Base-by-base conservation (phyloP, 2,329 filamentous ascomycete genomes). In the Dendryphion nanum region DNA sequence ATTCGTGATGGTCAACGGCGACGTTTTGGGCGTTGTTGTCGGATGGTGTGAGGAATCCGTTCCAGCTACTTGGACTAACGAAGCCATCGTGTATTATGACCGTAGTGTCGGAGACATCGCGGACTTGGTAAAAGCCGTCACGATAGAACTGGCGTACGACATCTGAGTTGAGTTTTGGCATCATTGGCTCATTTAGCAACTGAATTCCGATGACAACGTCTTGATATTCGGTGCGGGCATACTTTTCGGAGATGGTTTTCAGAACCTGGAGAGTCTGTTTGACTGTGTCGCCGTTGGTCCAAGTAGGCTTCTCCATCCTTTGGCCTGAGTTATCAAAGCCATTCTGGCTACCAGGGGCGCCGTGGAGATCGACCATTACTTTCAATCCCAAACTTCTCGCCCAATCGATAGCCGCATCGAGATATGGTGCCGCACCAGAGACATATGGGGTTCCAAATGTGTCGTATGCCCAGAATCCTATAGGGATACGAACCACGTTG, bases 1-100 rank as follows among this genome's bases (percentile, higher is more conserved):
- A 86, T 55, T 85, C 79, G 57, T 86, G 83, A 41, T 82, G 80
- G 53, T 86, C 83, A 45, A 86, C 63, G 31, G 77, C 75, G 28
- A 83, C 74, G 32, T 77, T 75, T 30, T 74, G 67, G 3, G 73
- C 67, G 47, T 72, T 68, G 45, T 71, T 65, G 52, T 76, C 73
- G 0, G 64, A 68, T 1, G 69, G 67, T 2, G 70, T 76, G 50
- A 83, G 69, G 60, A 79, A 80, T 4, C 72, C 76, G 51, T 85
- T 85, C 77, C 79, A 86, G 5, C 67, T 70, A 30, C 64, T 71
- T 1, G 77, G 72, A 2, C 68, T 50, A 18, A 70, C 59, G 63
- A 82, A 82, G 3, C 70, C 78, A 47, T 82, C 78, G 30, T 78
- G 75, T 19, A 86, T 60, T 21, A 83, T 68, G n/a, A 85, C 73